phyloP scores from a whole-genome alignment of 768 basidiomycete genomes.

The Coprinopsis marcescibilis region DNA sequence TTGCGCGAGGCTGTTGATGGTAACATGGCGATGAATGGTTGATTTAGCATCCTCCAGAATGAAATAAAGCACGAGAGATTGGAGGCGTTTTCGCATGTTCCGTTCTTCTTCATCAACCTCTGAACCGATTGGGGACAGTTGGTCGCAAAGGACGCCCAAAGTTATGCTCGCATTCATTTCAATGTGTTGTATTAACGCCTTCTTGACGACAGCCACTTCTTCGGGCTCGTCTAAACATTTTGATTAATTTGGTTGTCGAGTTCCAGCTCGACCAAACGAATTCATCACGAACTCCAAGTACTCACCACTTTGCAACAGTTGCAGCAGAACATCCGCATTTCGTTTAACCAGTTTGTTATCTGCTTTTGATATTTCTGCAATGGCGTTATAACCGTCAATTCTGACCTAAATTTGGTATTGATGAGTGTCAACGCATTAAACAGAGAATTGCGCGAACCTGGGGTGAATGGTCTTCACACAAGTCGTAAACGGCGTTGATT shows the following conservation, averaged over 20 bases:
- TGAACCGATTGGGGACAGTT: constrained; percentile 48
- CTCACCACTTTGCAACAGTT: constrained; percentile 70
- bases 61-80: constrained; percentile 56
- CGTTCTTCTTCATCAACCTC: constrained; percentile 53
- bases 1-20: constrained; percentile 41
- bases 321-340: constrained; percentile 72
- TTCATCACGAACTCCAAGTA: too few relatives aligned
- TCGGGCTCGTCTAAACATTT: constrained; percentile 57
- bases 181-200: constrained; percentile 55
- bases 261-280: too few relatives aligned
- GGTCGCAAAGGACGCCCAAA: constrained; percentile 64
- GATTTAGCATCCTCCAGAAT: constrained; percentile 46
- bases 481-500: constrained; percentile 73
- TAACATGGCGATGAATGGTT: constrained; percentile 39
- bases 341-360: constrained; percentile 58
- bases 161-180: constrained; percentile 57
- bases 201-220: constrained; percentile 57
- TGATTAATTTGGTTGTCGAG: too few relatives aligned
- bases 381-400: constrained; percentile 60
- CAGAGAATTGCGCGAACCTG: constrained; percentile 30
- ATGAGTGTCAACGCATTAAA: constrained; percentile 8
- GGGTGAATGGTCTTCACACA: constrained; percentile 63
- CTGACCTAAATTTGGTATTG: constrained; percentile 42
- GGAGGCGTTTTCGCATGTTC: constrained; percentile 48
- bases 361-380: constrained; percentile 40